phyloP scores from a whole-genome alignment of 257 asterid genomes.

The Solanum chaucha region DNA sequence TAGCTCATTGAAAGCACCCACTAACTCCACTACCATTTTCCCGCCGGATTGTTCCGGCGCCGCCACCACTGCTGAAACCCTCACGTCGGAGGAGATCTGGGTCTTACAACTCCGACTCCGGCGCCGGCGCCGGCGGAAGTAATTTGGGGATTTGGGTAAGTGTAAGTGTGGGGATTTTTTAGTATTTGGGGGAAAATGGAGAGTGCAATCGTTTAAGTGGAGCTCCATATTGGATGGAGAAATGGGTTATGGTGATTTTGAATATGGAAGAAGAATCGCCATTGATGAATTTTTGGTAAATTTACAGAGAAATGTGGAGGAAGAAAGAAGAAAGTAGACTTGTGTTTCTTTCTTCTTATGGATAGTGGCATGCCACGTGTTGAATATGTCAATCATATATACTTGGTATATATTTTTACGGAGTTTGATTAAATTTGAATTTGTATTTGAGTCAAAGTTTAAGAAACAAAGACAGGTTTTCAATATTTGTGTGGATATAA shows the following conservation, averaged over 20 bases:
- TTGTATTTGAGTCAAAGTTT: too few relatives aligned
- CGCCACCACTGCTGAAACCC: not conserved
- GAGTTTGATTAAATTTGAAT: too few relatives aligned
- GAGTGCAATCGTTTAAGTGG: not conserved
- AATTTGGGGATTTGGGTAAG: not conserved
- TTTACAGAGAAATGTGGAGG: not conserved
- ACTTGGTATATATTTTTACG: too few relatives aligned
- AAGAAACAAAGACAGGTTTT: not conserved
- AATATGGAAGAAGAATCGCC: not conserved
- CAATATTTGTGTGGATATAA: not conserved
- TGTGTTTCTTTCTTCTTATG: not conserved
- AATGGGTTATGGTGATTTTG: not conserved
- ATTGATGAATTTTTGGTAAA: not conserved
- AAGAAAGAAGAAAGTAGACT: not conserved
- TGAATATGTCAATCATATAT: not conserved
- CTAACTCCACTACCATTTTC: conserved; percentile 86
- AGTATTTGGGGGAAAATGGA: not conserved
- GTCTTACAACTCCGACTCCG: not conserved
- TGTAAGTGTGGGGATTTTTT: not conserved
- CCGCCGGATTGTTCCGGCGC: conserved; percentile 87
- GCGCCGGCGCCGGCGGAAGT: not conserved
- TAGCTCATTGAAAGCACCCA: conserved; percentile 82
- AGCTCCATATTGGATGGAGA: not conserved
- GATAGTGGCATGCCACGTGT: not conserved
- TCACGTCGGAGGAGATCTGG: not conserved